Base-by-base conservation (phyloP, 306 rosid genomes). In the Benincasa hispida region DNA sequence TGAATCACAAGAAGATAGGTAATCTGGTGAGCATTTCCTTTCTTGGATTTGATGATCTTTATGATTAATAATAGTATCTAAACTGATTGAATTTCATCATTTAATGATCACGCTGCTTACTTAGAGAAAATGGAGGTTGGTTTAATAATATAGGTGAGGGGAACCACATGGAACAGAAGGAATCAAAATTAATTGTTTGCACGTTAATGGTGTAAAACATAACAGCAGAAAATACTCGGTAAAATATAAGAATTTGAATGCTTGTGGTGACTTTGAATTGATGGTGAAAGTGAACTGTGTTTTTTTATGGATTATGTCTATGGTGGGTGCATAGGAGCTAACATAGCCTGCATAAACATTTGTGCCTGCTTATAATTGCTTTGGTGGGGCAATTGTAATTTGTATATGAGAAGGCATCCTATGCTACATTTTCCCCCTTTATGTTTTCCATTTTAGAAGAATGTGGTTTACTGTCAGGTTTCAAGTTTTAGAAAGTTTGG, bases 21-120 rank as follows among this genome's bases (percentile, higher is more conserved):
- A 30, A 60, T 79, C 81, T 72, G 85, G 88, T 86, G 73, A 86
- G 78, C 57, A 1, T 11, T 69, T 69, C 8, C 57, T 25, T 45
- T 24, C 55, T 14, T 45, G 6, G 6, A 19, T 21, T 41, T 41
- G 22, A 42, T 69, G 12, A 45, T 45, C 57, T 22, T 24, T 69
- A 1, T 42, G 39, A 35, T 65, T 19, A 65, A 42, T 69, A 3
- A 22, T 25, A 69, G 10, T 69, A 22, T 45, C 32, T 69, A 6
- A 24, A 14, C 18, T 45, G 14, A 45, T 69, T 21, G 22, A 69
- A 69, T 24, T 45, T 24, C 55, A 41, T 67, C 8, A 10, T 66
- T 14, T 65, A 35, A 9, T 67, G 28, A 67, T 19, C 30, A 21
- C 32, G 12, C 32, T 67, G 45, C 25, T 32, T 62, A 5, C 39